A percentile compares a stretch with the other conserved stretches of the same genome.
Conservation (phyloP, 2,329 filamentous ascomycete genomes). For the Ceratocystis papillata region DNA sequence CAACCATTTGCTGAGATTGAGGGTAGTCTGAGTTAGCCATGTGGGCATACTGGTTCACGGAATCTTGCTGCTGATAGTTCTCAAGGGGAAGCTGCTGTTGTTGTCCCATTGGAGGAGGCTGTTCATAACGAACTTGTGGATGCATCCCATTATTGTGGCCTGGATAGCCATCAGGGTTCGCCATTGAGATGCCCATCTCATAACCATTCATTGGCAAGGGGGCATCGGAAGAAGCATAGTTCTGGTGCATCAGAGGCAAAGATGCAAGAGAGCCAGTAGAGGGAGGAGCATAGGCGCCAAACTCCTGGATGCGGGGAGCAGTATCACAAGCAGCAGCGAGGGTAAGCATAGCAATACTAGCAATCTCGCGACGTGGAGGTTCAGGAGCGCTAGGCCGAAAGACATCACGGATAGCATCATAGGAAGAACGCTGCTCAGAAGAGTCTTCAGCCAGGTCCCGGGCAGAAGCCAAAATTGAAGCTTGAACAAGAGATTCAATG, state of each 20-base stretch:
- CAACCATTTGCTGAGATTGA: constrained; percentile 9
- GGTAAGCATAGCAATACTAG: constrained; percentile 20
- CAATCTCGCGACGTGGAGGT: constrained; percentile 26
- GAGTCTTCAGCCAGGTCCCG: constrained; percentile 20
- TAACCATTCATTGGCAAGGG: constrained; percentile 16
- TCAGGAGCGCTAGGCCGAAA: constrained; percentile 32
- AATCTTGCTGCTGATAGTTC: constrained; percentile 15
- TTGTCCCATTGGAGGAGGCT: neutral
- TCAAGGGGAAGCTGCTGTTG: constrained; percentile 4
- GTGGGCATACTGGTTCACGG: constrained; percentile 16
- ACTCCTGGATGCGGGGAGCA: constrained; percentile 9
- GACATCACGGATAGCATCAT: constrained; percentile 34
- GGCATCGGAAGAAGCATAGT: constrained; percentile 4
- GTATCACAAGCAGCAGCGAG: constrained; percentile 15
- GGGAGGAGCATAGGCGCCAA: neutral
- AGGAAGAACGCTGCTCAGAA: constrained; percentile 24
- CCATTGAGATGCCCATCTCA: constrained; percentile 2
- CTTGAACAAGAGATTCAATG: constrained; percentile 17
- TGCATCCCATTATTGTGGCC: constrained; percentile 7
- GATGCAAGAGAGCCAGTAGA: neutral
- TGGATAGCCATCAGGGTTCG: neutral
- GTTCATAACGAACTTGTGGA: constrained; percentile 13
- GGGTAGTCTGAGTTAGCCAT: constrained; percentile 9
- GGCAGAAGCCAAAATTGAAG: constrained; percentile 19
- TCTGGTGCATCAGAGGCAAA: neutral